These are phyloP conservation scores for Aspergillus brunneoviolaceus DNA, from an alignment of 2,329 filamentous ascomycete species.

Conservation along the genomic window DNA sequence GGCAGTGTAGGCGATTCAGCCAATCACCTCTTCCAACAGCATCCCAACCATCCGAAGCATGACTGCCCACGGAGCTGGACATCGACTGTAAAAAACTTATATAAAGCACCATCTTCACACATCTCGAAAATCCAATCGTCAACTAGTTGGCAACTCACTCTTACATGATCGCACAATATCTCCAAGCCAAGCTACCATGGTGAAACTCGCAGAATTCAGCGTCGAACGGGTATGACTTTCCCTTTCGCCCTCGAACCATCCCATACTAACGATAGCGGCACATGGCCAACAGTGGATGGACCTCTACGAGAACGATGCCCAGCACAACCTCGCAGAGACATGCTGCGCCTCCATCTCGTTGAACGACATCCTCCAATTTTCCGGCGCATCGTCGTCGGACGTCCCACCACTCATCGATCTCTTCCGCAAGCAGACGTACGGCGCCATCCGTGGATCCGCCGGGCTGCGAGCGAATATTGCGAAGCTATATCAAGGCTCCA, in stretches of 20 bases:
- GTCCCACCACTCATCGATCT: slow-evolving; percentile 26
- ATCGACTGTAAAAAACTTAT: background rate
- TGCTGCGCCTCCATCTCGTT: slow-evolving; percentile 74
- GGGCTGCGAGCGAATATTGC: slow-evolving; percentile 31
- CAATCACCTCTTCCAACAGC: background rate
- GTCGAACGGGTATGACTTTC: slow-evolving; percentile 19
- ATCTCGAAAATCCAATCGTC: too few species aligned
- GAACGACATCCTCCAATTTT: slow-evolving; percentile 63
- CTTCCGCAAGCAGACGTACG: slow-evolving; percentile 29
- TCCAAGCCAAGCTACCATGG: slow-evolving; percentile 14
- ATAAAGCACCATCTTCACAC: background rate
- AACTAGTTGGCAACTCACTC: background rate
- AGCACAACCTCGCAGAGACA: slow-evolving; percentile 74
- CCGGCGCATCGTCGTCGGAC: slow-evolving; percentile 28
- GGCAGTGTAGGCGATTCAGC: background rate
- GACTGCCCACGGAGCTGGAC: background rate
- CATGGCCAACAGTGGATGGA: slow-evolving; percentile 54
- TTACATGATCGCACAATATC: background rate
- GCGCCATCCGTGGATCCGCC: slow-evolving; percentile 26
- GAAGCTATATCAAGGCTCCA: slow-evolving; percentile 31
- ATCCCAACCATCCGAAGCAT: background rate
- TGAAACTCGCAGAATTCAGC: slow-evolving; percentile 20
- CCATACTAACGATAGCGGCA: slow-evolving; percentile 1
- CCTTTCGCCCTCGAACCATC: background rate
- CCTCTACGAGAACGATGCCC: slow-evolving; percentile 51